phyloP scores from a whole-genome alignment of 140 eudicot genomes.

The Senecio squalidus region DNA sequence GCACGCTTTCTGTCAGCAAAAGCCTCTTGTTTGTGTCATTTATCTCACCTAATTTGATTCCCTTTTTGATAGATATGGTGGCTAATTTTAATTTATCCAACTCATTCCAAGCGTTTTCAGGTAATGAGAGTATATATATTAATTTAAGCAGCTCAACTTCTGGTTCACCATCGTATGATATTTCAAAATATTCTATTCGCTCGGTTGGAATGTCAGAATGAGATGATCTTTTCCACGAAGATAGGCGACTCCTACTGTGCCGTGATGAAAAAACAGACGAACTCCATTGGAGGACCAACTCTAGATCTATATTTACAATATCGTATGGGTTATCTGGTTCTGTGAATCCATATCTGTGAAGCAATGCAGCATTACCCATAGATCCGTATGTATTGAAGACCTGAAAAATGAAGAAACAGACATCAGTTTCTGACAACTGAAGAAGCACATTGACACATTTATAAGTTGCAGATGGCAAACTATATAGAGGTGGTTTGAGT shows the following conservation, averaged over 20 bases:
- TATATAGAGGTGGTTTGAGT: neutral
- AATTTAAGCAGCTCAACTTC: constrained; percentile 68
- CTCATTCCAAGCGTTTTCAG: constrained; percentile 48
- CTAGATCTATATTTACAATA: constrained; percentile 77
- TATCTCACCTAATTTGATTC: constrained; percentile 21
- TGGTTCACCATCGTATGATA: constrained; percentile 83
- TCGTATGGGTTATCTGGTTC: constrained; percentile 76
- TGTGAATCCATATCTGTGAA: constrained; percentile 93
- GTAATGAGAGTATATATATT: constrained; percentile 49
- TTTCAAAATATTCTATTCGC: constrained; percentile 73
- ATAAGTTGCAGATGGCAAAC: neutral
- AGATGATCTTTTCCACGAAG: constrained; percentile 58
- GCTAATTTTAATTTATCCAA: constrained; percentile 28
- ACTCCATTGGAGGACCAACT: constrained; percentile 72
- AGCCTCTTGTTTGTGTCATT: constrained; percentile 33
- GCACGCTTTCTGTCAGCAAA: constrained; percentile 48
- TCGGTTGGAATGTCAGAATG: constrained; percentile 46
- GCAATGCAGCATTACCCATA: constrained; percentile 93
- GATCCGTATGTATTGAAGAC: constrained; percentile 91
- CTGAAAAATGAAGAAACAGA: constrained; percentile 31
- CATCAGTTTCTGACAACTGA: neutral
- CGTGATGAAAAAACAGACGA: constrained; percentile 62
- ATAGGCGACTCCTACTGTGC: constrained; percentile 51
- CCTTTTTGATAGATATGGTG: constrained; percentile 14
- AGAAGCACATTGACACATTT: neutral